Evolutionary conservation across 1,139 yeast genomes (phyloP).

Genomic region (Pichia sp.): DNA sequence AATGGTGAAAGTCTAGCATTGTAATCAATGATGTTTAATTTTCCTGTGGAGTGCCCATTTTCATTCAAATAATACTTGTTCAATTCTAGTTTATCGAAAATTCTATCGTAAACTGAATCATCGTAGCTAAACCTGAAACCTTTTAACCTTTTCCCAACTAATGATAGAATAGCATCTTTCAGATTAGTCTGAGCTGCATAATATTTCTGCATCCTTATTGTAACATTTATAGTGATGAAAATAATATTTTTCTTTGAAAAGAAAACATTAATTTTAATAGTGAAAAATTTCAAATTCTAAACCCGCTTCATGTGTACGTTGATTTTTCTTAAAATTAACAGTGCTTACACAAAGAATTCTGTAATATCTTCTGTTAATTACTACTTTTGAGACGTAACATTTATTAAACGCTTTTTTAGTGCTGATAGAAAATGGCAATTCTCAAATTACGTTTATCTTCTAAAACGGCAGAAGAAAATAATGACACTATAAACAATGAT

Average conservation of each 20-base stretch:
- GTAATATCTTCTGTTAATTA: too few species aligned
- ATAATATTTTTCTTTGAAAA: neutral
- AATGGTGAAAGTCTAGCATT: conserved; percentile 54
- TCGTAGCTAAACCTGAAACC: conserved; percentile 14
- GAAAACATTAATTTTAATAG: neutral
- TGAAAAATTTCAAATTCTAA: neutral
- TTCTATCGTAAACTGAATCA: conserved; percentile 11
- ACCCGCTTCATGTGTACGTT: neutral
- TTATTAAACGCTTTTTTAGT: neutral
- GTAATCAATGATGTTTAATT: conserved; percentile 57
- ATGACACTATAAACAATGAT: neutral
- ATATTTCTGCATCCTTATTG: conserved; percentile 13
- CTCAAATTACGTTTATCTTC: conserved; percentile 18
- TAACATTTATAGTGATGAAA: neutral
- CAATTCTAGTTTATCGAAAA: conserved; percentile 41
- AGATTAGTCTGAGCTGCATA: conserved; percentile 10
- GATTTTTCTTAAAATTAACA: neutral
- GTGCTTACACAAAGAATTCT: too few species aligned
- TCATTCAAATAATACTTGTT: conserved; percentile 35
- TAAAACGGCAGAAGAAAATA: conserved; percentile 7
- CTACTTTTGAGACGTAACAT: neutral
- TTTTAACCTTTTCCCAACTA: conserved; percentile 10
- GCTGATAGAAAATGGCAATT: conserved; percentile 13
- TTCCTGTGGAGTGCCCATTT: conserved; percentile 11
- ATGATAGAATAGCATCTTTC: conserved; percentile 4